phyloP scores from a whole-genome alignment of 108 stramenopile species.

The Mediolabrus comicus region DNA sequence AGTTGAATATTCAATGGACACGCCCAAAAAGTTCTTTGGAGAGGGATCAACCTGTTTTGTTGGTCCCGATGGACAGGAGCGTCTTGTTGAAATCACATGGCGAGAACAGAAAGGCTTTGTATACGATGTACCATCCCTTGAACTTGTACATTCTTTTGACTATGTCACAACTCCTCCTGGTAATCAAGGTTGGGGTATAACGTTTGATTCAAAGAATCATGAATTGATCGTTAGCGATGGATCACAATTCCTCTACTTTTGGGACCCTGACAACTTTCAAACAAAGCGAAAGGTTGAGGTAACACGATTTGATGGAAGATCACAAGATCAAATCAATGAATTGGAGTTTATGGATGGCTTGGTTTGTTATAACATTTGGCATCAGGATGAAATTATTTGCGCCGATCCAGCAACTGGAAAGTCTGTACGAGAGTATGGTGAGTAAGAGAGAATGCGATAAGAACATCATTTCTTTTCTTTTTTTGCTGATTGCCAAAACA shows the following conservation, averaged over 20 bases:
- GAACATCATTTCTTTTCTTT: not conserved
- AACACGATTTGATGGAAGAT: constrained; percentile 45
- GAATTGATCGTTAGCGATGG: constrained; percentile 86
- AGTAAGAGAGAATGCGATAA: constrained; percentile 15
- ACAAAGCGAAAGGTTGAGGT: constrained; percentile 57
- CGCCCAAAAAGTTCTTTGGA: constrained; percentile 60
- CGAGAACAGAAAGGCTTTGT: constrained; percentile 66
- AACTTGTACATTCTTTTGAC: constrained; percentile 40
- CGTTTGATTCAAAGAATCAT: constrained; percentile 56
- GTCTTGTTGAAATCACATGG: constrained; percentile 78
- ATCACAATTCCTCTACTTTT: constrained; percentile 65
- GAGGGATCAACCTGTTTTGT: constrained; percentile 71
- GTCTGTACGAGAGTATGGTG: constrained; percentile 83
- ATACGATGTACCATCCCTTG: constrained; percentile 66
- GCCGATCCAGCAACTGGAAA: constrained; percentile 77
- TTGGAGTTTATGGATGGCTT: constrained; percentile 79
- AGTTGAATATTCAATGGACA: constrained; percentile 45
- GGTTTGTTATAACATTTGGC: constrained; percentile 88
- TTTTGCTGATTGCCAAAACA: not conserved
- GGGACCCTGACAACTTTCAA: constrained; percentile 60
- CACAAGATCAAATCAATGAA: constrained; percentile 69
- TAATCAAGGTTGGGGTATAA: constrained; percentile 86
- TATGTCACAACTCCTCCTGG: constrained; percentile 55
- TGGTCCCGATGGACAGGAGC: constrained; percentile 36
- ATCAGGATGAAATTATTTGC: constrained; percentile 69